Evolutionary conservation across 257 asterid genomes (phyloP).

Genomic region (Solanum chiquidenum): DNA sequence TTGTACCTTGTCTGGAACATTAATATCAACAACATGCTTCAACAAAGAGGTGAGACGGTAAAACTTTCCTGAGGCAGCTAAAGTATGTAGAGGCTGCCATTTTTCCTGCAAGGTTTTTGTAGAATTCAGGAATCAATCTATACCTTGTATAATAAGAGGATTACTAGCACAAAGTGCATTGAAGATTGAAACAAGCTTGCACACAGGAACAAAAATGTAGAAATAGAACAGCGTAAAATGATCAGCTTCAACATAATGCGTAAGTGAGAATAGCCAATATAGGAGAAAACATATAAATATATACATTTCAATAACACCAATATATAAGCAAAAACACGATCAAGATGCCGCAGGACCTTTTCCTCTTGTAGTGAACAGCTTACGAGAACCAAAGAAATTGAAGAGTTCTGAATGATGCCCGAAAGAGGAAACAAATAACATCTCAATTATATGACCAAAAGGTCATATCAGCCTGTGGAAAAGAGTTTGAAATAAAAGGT

Average conservation of each 20-base stretch:
- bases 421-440: neutral
- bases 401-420: neutral
- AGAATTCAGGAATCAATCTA: slow-evolving; percentile 8
- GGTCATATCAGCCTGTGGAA: neutral
- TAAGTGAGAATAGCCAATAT: neutral
- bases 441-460: neutral
- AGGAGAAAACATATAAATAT: neutral
- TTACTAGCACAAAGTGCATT: neutral
- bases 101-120: slow-evolving; percentile 41
- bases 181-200: neutral
- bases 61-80: slow-evolving; percentile 81
- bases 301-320: neutral
- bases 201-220: neutral
- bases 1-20: slow-evolving; percentile 63
- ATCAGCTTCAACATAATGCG: neutral
- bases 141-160: neutral
- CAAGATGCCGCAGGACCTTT: slow-evolving; percentile 52
- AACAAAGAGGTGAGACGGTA: slow-evolving; percentile 56
- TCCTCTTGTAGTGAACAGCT: slow-evolving; percentile 67
- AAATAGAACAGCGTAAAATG: neutral
- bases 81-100: slow-evolving; percentile 89
- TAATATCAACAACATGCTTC: slow-evolving; percentile 59
- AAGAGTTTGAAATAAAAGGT: neutral
- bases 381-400: slow-evolving; percentile 15
- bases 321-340: slow-evolving; percentile 1